These are phyloP conservation scores for Pseudogymnoascus sp. DNA, from an alignment of 2,329 filamentous ascomycete species.

Conservation along the genomic window DNA sequence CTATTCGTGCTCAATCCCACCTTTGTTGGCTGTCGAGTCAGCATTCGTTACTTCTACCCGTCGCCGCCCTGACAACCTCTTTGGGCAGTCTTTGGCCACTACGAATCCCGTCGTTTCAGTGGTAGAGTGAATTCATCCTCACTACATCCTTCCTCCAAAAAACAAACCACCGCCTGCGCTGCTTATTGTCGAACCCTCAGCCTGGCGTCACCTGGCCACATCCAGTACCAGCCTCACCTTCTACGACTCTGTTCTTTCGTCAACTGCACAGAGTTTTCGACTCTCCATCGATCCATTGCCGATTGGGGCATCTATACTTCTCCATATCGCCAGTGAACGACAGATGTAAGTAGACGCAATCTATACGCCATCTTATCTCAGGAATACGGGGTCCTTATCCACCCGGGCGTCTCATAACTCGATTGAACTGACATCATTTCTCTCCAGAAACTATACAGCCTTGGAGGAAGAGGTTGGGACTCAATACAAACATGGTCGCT, in stretches of 20 bases:
- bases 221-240: neutral
- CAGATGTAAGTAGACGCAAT: neutral
- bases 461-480: neutral
- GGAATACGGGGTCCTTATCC: neutral
- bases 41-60: constrained; percentile 7
- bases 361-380: neutral
- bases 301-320: neutral
- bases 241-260: neutral
- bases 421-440: neutral
- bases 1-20: neutral
- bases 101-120: neutral
- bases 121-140: neutral
- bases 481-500: neutral
- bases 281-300: neutral
- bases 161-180: neutral
- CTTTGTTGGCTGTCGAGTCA: constrained; percentile 7
- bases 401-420: neutral
- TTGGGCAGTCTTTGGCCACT: neutral
- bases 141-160: neutral
- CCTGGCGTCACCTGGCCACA: neutral
- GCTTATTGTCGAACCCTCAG: neutral
- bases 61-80: neutral
- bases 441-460: neutral
- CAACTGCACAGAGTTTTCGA: neutral
- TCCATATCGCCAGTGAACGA: neutral